Base-by-base conservation (phyloP, 805 yeast genomes). In the Candida sonorensis region DNA sequence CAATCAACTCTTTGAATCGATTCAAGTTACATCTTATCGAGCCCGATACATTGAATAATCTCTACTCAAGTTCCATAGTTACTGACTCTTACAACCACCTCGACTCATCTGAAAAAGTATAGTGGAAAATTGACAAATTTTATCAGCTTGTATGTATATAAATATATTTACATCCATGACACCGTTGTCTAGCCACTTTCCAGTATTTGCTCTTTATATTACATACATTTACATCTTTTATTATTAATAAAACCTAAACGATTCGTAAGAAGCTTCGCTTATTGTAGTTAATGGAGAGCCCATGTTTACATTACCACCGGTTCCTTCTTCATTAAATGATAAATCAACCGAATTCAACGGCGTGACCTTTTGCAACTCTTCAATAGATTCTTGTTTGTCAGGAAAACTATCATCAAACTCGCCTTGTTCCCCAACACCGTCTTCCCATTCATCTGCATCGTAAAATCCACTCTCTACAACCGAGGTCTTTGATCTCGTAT, bases 221-320 rank as follows among this genome's bases (percentile, higher is more conserved):
- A n/a, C n/a, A n/a, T n/a, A n/a, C n/a, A n/a, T n/a, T n/a, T n/a
- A n/a, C n/a, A n/a, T n/a, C n/a, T n/a, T n/a, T n/a, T n/a, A n/a
- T n/a, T n/a, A n/a, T n/a, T n/a, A n/a, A n/a, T n/a, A 40, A 8
- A 45, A 46, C n/a, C 43, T 34, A 7, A 25, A 30, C 25, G 54
- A 45, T 32, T 49, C 51, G 30, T 34, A 46, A 2, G 57, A 51
- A 14, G 41, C 49, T 36, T 51, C 57, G 34, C 55, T 50, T 11
- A 52, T 52, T 1, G 57, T 52, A 7, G 57, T 52, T 36, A 52
- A 27, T 2, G 55, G 55, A 3, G 55, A 50, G 21, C 42, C 13
- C 6, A 5, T 10, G 5, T 10, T 10, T 19, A 19, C 21, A 19
- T 10, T 10, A 19, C 21, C 21, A 19, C 21, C 21, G 10, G 21